Evolutionary conservation across 2,329 filamentous ascomycete species (phyloP).

Genomic region (Lizonia empirigonia): DNA sequence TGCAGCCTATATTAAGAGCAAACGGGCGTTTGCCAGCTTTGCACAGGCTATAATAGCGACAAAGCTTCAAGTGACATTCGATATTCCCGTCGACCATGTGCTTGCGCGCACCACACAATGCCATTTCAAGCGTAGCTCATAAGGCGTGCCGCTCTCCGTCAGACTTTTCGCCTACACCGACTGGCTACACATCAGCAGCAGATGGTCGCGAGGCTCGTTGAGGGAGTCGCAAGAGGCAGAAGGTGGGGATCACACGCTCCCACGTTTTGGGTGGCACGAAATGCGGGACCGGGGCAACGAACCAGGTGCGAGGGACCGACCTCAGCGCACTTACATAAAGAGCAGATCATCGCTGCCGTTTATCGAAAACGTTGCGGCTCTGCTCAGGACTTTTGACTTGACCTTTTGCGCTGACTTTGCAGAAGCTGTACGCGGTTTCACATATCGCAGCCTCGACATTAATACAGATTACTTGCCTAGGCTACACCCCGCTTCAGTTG

Average conservation of each 20-base stretch:
- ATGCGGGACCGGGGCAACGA: slow-evolving; percentile 9
- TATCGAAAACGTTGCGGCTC: not conserved
- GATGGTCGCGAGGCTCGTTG: slow-evolving; percentile 2
- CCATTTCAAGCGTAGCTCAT: slow-evolving; percentile 2
- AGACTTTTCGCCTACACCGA: not conserved
- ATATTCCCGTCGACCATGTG: slow-evolving; percentile 12
- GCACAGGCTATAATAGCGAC: not conserved
- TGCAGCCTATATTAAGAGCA: not conserved
- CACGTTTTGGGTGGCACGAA: slow-evolving; percentile 8
- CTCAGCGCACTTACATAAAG: slow-evolving; percentile 4
- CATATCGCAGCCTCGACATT: not conserved
- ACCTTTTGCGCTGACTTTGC: not conserved
- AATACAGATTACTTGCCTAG: not conserved
- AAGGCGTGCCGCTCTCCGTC: not conserved
- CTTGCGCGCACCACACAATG: slow-evolving; percentile 7
- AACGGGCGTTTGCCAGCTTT: not conserved
- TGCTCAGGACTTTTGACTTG: not conserved
- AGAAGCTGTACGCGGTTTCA: not conserved
- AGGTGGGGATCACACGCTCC: slow-evolving; percentile 14
- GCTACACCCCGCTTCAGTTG: not conserved
- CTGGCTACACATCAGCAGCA: not conserved
- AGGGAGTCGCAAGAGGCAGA: slow-evolving; percentile 12
- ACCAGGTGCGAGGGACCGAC: slow-evolving; percentile 7
- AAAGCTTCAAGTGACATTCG: not conserved
- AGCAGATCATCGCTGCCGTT: not conserved